These are phyloP conservation scores for Monosporascus sp. DNA, from an alignment of 2,329 filamentous ascomycete species.

Conservation along the genomic window DNA sequence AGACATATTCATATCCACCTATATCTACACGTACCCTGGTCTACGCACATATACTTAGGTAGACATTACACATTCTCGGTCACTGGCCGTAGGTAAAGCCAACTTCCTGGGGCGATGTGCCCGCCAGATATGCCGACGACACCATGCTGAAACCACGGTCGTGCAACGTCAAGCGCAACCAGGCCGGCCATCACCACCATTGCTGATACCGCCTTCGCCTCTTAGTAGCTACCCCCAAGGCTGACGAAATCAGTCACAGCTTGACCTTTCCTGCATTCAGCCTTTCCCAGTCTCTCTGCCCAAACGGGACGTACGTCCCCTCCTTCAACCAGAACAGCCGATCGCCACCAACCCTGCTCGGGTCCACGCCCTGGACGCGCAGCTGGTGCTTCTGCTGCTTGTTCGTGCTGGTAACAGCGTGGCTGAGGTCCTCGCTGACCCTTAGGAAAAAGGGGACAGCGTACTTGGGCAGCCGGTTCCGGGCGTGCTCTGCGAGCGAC, in stretches of 20 bases:
- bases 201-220: background rate
- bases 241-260: slow-evolving; percentile 41
- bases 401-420: slow-evolving; percentile 73
- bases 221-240: background rate
- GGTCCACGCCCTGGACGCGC: slow-evolving; percentile 69
- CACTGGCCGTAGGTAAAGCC: background rate
- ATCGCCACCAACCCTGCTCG: slow-evolving; percentile 44
- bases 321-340: slow-evolving; percentile 60
- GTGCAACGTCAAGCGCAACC: background rate
- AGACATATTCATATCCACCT: too few relatives aligned
- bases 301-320: slow-evolving; percentile 64
- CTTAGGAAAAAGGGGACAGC: slow-evolving; percentile 76
- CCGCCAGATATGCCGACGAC: background rate
- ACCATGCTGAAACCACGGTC: background rate
- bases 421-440: slow-evolving; percentile 49
- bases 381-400: slow-evolving; percentile 81
- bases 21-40: too few relatives aligned
- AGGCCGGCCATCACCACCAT: background rate
- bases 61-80: too few relatives aligned
- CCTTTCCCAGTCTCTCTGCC: slow-evolving; percentile 60
- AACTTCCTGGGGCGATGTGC: background rate
- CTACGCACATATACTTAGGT: too few relatives aligned
- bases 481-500: slow-evolving; percentile 57
- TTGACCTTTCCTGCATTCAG: slow-evolving; percentile 65
- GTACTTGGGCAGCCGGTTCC: slow-evolving; percentile 60